Base-by-base conservation (phyloP, 148 eudicot species). In the Persicaria maculosa region DNA sequence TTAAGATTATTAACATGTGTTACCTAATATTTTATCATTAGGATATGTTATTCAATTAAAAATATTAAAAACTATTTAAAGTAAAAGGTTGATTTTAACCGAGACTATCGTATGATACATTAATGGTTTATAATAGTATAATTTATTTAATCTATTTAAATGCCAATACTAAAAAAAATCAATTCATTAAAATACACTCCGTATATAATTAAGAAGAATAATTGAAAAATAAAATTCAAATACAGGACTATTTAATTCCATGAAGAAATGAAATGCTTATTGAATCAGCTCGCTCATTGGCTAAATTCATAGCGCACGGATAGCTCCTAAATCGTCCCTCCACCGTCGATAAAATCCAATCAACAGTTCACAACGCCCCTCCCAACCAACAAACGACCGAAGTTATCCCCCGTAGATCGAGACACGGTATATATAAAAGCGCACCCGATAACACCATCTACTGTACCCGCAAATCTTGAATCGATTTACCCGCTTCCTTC, bases 291-390 rank as follows among this genome's bases (percentile, higher is more conserved):
- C 46, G n/a, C 36, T 71, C 5, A 86, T 86, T 89, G 87, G 90
- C 79, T 71, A 57, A n/a, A 70, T 77, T 16, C 3, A 65, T 68
- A 44, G 19, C 61, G 77, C 90, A 81, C 87, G 87, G 90, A 88
- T 86, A 78, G 19, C 53, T 0, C 0, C 1, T 1, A 7, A 73
- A 69, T n/a, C 12, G 4, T 4, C 40, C 75, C 46, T 8, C 40
- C 59, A 43, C 84, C 85, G 76, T 85, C 36, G 64, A 82, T 80
- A 8, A 44, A 69, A 5, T 0, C 16, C 0, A 31, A 71, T 65
- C 70, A 65, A 65, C 70, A 19, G 70, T 43, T 19, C 45, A 40
- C 9, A 15, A 19, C 19, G 72, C 78, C 76, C 50, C 78, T 78
- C 76, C 73, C 17, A 11, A 8, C 25, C 25, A n/a, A 75, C 61